Base-by-base conservation (phyloP, 23 red algal genomes). In the Cyanidioschyzon merolae region DNA sequence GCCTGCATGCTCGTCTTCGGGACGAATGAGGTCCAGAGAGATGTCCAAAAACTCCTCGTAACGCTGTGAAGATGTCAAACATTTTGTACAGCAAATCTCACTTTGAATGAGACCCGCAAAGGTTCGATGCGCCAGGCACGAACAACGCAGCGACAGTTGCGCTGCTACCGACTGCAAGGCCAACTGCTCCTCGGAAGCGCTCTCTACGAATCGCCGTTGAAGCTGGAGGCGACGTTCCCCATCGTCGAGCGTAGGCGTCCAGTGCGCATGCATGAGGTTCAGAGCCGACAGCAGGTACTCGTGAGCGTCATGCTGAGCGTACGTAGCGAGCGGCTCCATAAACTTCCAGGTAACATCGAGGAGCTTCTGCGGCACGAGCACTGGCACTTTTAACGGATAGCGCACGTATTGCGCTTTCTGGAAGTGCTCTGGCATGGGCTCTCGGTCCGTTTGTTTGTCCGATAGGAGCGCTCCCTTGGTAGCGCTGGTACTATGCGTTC, bases 221-320 rank as follows among this genome's bases (percentile, higher is more conserved):
- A 54, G 21, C 21, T 54, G 45, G 7, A 15, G 45, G 7, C 74
- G 24, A 39, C 34, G 39, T 76, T 90, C 0, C 31, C 67, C 67
- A 31, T 84, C 0, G 75, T 67, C 24, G 68, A 78, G n/a, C 34
- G 76, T 40, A 51, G 39, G 29, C 59, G 79, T 45, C 68, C 75
- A 89, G 83, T 95, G 90, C 21, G 75, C 75, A 51, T 86, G 84
- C 15, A 90, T 82, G 37, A 86, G 41, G 54, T 95, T 87, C 15
- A 95, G 54, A 27, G 83, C 76, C 21, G 82, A 82, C 3, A 95
- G 77, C 35, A 95, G 87, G 29, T 71, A 71, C 34, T 95, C 91
- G 76, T 95, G 91, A 21, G 91, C 91, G 59, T 95, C 91, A 36
- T 95, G 91, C 54, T 95, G 91, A 2, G 86, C 77, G 80, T 95